Conservation (phyloP, 208 protist genomes). For the Tritrichomonas musculus region DNA sequence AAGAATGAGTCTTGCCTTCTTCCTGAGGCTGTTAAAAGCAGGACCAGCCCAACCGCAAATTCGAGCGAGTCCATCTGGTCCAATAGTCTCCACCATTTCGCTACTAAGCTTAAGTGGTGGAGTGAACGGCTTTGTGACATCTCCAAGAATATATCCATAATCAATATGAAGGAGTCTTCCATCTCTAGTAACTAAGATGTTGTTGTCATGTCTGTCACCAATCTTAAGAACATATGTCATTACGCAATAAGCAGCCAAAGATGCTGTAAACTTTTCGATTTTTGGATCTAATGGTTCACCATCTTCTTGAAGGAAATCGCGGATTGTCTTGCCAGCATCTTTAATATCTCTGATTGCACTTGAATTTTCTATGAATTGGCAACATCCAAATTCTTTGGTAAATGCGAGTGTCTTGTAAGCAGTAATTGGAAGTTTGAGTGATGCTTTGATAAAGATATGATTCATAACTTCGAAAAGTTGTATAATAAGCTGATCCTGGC, state of each 20-base stretch:
- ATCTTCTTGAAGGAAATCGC: background rate
- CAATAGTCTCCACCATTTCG: slow-evolving; percentile 68
- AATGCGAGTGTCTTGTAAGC: background rate
- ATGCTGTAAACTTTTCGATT: slow-evolving; percentile 24
- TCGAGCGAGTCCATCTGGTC: slow-evolving; percentile 46
- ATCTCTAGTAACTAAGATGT: slow-evolving; percentile 49
- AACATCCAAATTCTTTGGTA: slow-evolving; percentile 15
- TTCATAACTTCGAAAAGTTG: slow-evolving; percentile 60
- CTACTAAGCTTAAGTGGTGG: slow-evolving; percentile 79
- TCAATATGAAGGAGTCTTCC: slow-evolving; percentile 91
- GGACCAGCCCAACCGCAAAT: slow-evolving; percentile 33
- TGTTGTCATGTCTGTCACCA: slow-evolving; percentile 75
- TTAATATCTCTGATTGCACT: background rate
- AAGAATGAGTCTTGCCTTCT: slow-evolving; percentile 77
- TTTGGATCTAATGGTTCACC: background rate
- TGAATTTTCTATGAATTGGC: slow-evolving; percentile 20
- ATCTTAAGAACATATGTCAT: slow-evolving; percentile 90
- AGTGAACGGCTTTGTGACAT: slow-evolving; percentile 86
- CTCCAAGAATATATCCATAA: slow-evolving; percentile 89
- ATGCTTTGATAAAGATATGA: slow-evolving; percentile 39
- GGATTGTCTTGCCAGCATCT: background rate
- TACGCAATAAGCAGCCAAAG: slow-evolving; percentile 69
- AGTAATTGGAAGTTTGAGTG: background rate
- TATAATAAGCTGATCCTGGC: slow-evolving; percentile 91
- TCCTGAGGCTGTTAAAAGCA: slow-evolving; percentile 84